These are phyloP conservation scores for Magnaporthiopsis incrustans DNA, from an alignment of 2,329 filamentous ascomycete genomes.

Conservation along the genomic window DNA sequence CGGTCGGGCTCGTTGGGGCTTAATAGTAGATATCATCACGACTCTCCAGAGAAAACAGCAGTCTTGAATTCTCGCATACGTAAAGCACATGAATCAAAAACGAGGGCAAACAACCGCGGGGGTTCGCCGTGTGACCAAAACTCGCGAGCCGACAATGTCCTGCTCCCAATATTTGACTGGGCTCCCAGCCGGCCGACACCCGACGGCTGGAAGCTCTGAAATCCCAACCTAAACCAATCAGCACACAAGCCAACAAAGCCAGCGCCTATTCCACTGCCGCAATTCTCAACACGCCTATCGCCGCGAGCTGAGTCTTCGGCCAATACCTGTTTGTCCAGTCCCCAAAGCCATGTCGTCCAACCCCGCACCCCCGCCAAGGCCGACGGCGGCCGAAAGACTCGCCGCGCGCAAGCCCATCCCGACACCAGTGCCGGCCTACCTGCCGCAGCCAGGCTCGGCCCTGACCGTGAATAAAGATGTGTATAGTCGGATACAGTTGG, in stretches of 20 bases:
- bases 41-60: no score
- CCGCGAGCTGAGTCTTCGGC: not conserved
- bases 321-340: not conserved
- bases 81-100: no score
- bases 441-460: conserved; percentile 3
- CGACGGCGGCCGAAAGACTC: conserved; percentile 4
- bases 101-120: no score
- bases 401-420: conserved; percentile 6
- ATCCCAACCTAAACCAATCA: no score
- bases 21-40: no score
- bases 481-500: conserved; percentile 55
- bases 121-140: no score
- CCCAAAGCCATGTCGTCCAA: not conserved
- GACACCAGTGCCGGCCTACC: conserved; percentile 5
- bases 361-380: not conserved
- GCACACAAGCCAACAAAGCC: no score
- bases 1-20: not conserved
- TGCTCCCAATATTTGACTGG: no score
- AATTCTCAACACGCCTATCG: not conserved
- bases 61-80: no score
- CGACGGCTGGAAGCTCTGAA: no score
- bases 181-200: no score
- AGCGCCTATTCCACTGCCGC: not conserved
- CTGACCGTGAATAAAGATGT: conserved; percentile 31
- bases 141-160: no score